Percentiles rank a stretch among this genome's conserved stretches.
phyloP scores from a whole-genome alignment of 1,284 basidiomycete genomes.

The Naganishia sp. region DNA sequence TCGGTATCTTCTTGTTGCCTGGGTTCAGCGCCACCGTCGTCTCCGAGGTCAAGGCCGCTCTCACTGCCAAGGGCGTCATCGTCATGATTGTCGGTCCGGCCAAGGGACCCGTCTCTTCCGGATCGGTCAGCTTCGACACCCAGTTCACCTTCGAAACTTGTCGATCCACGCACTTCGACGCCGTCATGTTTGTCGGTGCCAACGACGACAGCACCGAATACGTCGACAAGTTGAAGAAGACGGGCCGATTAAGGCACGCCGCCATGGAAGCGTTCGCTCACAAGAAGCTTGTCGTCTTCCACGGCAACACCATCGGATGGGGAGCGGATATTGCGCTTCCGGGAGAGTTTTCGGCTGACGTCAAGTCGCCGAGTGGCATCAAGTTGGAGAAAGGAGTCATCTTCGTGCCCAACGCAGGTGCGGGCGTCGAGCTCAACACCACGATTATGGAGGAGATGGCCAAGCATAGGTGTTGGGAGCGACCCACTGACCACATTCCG shows the following conservation, averaged over 20 bases:
- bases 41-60: constrained; percentile 60
- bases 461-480: constrained; percentile 52
- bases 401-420: constrained; percentile 47
- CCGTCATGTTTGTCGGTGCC: constrained; percentile 70
- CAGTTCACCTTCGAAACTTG: constrained; percentile 74
- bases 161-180: constrained; percentile 77
- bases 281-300: constrained; percentile 72
- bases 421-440: constrained; percentile 50
- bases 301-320: constrained; percentile 58
- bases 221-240: constrained; percentile 57
- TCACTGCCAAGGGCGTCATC: constrained; percentile 61
- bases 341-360: constrained; percentile 42
- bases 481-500: constrained; percentile 50
- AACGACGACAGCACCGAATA: constrained; percentile 31
- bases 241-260: constrained; percentile 59
- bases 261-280: constrained; percentile 76
- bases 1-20: constrained; percentile 72
- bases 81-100: constrained; percentile 69
- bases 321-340: constrained; percentile 45
- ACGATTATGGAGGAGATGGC: constrained; percentile 45
- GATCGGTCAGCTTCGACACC: constrained; percentile 51
- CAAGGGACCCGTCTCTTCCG: constrained; percentile 61
- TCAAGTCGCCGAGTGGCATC: constrained; percentile 40
- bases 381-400: constrained; percentile 49
- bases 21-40: constrained; percentile 68